Evolutionary conservation across 352 stramenopile genomes (phyloP), one percentile per base, ranked within the genome.

Genomic region (Plasmopara viticola): DNA sequence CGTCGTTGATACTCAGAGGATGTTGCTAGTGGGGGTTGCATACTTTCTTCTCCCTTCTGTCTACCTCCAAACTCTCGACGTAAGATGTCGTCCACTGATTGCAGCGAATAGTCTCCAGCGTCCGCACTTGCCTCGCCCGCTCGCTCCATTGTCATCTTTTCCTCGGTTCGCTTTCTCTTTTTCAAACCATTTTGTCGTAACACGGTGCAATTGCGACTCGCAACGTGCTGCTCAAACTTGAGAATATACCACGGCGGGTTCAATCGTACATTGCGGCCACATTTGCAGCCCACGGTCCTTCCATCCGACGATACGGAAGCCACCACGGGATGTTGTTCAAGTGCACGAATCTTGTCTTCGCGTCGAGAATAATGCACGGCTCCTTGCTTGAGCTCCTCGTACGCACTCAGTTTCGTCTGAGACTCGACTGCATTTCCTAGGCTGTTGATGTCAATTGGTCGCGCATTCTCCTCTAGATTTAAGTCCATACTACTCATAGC

Each of bases 231-330:
- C 60, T 92, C 82, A 34, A 82, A 92, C 58, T 92, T 92, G 42
- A 87, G 63, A 45, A 92, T 87, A 51, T 92, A 92, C 82, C 82
- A 92, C 29, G 82, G 73, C 31, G 82, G 82, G 20, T 92, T 92
- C 13, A 92, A 54, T 0, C 77, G 69, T 44, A 92, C 82, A 39
- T 53, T 69, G 38, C 78, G 76, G 3, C 82, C 78, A 56, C 82
- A 92, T 29, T 83, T 87, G 54, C 82, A 92, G 30, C 58, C 39
- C 2, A 92, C 68, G 8, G 62, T 63, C 6, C 78, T 72, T 3
- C 82, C 82, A 49, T 92, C 78, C 0, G 51, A 6, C 0, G 71
- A 57, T 2, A 86, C 65, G 0, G 62, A 71, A 5, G 45, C 46
- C 14, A 87, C 78, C 13, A 82, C 64, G 8, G 82, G 82, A 51